These are phyloP conservation scores for Artemisia argyi DNA, from an alignment of 129 eudicot genomes.

Conservation along the genomic window DNA sequence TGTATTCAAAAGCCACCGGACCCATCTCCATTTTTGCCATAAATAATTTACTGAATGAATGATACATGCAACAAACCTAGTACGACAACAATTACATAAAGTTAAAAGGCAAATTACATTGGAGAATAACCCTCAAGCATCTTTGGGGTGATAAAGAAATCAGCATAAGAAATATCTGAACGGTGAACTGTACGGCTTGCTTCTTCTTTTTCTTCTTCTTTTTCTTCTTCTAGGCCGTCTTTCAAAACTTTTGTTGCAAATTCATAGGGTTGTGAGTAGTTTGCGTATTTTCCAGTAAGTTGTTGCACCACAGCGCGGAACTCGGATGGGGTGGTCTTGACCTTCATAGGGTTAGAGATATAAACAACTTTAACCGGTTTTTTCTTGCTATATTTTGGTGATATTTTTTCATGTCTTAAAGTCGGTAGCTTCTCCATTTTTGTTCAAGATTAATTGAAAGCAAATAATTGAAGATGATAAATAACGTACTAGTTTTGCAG, in stretches of 20 bases:
- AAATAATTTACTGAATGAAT: no score
- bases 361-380: constrained; percentile 66
- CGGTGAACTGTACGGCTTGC: neutral
- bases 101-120: constrained; percentile 16
- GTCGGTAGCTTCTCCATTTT: constrained; percentile 50
- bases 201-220: constrained; percentile 6
- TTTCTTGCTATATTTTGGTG: constrained; percentile 35
- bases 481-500: no score
- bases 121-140: constrained; percentile 26
- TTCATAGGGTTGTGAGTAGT: constrained; percentile 14
- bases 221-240: neutral
- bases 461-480: no score
- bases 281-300: constrained; percentile 61
- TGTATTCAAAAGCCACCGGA: no score
- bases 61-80: no score
- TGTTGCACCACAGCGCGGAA: constrained; percentile 73
- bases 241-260: neutral
- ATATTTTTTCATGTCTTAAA: constrained; percentile 19
- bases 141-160: constrained; percentile 23
- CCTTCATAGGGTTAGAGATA: constrained; percentile 79
- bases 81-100: neutral
- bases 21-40: no score
- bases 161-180: neutral
- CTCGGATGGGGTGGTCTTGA: constrained; percentile 63
- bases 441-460: neutral